Evolutionary conservation across 2,329 filamentous ascomycete species (phyloP).

Genomic region (Pseudogymnoascus sp.): DNA sequence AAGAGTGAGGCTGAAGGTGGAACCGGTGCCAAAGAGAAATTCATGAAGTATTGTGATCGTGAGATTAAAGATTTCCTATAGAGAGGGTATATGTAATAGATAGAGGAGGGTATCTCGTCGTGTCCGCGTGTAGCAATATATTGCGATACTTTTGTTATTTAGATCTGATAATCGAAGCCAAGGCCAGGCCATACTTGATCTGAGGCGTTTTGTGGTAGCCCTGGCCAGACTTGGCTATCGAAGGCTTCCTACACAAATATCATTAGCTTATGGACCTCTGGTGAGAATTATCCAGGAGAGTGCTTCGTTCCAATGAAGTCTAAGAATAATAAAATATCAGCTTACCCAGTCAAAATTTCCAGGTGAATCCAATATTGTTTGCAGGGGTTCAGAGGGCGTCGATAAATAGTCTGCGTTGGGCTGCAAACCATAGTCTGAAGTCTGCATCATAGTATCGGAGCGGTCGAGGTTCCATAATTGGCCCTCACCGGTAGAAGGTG

Average conservation of each 20-base stretch:
- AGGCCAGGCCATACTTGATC: constrained; percentile 15
- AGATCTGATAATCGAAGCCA: constrained; percentile 7
- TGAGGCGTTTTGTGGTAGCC: not conserved
- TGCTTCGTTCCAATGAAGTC: not conserved
- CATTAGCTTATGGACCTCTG: not conserved
- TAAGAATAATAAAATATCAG: not conserved
- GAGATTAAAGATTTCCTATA: constrained; percentile 19
- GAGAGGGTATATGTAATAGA: constrained; percentile 11
- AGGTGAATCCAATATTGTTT: constrained; percentile 16
- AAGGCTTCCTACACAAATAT: constrained; percentile 16
- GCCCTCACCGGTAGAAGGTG: not conserved
- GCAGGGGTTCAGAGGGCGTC: constrained; percentile 13
- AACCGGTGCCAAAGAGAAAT: constrained; percentile 23
- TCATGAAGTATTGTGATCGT: constrained; percentile 31
- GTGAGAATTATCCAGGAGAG: not conserved
- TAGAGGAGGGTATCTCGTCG: not conserved
- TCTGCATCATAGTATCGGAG: not conserved
- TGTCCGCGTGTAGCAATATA: not conserved
- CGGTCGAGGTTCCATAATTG: not conserved
- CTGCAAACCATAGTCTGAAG: not conserved
- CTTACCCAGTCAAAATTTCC: constrained; percentile 22
- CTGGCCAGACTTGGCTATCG: constrained; percentile 16
- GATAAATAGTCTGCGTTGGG: not conserved
- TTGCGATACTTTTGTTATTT: constrained; percentile 13
- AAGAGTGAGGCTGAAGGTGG: constrained; percentile 24